Evolutionary conservation across 2,329 filamentous ascomycete genomes (phyloP), one percentile per base, ranked within the genome.

Genomic region (Phialophora chinensis): DNA sequence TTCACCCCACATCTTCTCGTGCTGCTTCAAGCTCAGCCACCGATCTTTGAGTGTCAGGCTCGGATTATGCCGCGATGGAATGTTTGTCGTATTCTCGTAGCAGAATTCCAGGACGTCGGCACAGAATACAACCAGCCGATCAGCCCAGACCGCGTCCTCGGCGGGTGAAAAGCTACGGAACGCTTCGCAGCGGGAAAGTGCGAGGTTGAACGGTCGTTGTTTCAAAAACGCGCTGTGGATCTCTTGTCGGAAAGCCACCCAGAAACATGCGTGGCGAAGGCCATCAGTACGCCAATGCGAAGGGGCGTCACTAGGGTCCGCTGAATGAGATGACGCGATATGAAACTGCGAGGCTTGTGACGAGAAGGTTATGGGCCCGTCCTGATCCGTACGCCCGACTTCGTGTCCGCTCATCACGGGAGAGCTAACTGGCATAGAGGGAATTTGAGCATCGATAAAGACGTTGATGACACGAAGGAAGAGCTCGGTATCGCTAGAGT

Each of bases 71-170:
- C 56, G 56, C 49, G 7, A 7, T 12, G 14, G 23, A 33, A 35
- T 42, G 27, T 25, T 60, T 56, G 27, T 57, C n/a, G 27, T 64
- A 33, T 65, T 62, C 7, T 77, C 68, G 72, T 88, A 89, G 72
- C 87, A 89, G 71, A 84, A 88, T 66, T 88, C 86, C 11, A 89
- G 76, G 0, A 88, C 85, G 67, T 88, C 86, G 20, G 86, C 86
- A 61, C 86, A 87, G 71, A 87, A 84, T 1, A 88, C 81, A 0
- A 89, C 82, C 12, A 87, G 84, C n/a, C 86, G 81, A 73, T 88
- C 88, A 1, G 86, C 74, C 77, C 77, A 79, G 14, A 78, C 71
- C 20, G 71, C 70, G 31, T 76, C 73, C 4, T 73, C 72, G 3
- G 78, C 75, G 2, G 74, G 75, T 10, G 77, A 75, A 7, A 77